phyloP scores from a whole-genome alignment of 202 grass and related monocot genomes.

The Zoysia matrella region DNA sequence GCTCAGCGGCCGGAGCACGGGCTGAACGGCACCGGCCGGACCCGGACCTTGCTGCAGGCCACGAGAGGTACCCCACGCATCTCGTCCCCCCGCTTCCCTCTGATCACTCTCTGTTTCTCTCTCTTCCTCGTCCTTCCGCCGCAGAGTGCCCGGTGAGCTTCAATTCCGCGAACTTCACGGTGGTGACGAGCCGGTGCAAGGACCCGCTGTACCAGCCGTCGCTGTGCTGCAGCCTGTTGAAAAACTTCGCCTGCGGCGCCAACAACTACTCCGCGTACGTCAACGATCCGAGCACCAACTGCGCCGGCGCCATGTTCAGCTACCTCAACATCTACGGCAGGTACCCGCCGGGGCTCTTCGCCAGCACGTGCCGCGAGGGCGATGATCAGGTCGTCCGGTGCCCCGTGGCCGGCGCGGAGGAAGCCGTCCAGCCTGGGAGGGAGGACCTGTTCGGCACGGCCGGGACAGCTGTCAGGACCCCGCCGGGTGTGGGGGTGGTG shows the following conservation, averaged over 20 bases:
- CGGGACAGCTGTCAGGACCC: too few relatives aligned
- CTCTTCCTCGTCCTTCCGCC: too few relatives aligned
- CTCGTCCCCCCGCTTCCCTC: too few relatives aligned
- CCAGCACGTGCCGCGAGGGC: slow-evolving; percentile 68
- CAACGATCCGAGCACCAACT: slow-evolving; percentile 65
- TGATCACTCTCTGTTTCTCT: background rate
- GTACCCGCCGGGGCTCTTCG: slow-evolving; percentile 50
- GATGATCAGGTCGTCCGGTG: background rate
- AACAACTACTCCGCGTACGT: slow-evolving; percentile 42
- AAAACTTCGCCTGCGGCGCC: slow-evolving; percentile 73
- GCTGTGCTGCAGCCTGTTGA: slow-evolving; percentile 15
- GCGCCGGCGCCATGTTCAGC: slow-evolving; percentile 88
- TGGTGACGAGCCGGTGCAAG: slow-evolving; percentile 46
- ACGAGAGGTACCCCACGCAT: slow-evolving; percentile 53
- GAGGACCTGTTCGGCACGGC: too few relatives aligned
- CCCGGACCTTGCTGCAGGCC: slow-evolving; percentile 73
- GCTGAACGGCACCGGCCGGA: slow-evolving; percentile 36
- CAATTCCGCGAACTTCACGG: slow-evolving; percentile 78
- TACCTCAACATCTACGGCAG: slow-evolving; percentile 82
- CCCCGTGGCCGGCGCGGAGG: too few relatives aligned
- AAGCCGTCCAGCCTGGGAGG: too few relatives aligned
- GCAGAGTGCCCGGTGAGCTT: slow-evolving; percentile 56
- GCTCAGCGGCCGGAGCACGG: slow-evolving; percentile 36
- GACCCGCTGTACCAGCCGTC: too few relatives aligned
- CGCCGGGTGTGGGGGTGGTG: too few relatives aligned